phyloP scores from a whole-genome alignment of 352 stramenopile genomes.

The Globisporangium emineosum region DNA sequence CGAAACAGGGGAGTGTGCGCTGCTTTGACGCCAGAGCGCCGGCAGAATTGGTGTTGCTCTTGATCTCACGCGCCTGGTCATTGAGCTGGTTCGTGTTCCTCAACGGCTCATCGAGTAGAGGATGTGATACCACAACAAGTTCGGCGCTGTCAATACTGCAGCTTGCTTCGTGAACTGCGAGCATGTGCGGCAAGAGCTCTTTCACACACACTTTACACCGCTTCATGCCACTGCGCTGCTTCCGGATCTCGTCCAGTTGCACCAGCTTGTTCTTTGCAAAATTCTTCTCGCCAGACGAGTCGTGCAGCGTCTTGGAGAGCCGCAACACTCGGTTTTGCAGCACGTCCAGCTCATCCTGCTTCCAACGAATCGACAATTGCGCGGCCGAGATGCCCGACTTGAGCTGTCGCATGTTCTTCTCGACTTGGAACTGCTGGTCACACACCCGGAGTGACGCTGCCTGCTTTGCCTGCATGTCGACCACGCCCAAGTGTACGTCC shows the following conservation, averaged over 20 bases:
- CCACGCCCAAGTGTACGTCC: slow-evolving; percentile 46
- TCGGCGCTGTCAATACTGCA: background rate
- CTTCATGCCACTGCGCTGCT: slow-evolving; percentile 22
- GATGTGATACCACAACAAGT: background rate
- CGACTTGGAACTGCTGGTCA: slow-evolving; percentile 53
- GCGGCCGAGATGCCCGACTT: slow-evolving; percentile 31
- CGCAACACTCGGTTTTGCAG: slow-evolving; percentile 45
- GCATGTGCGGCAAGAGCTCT: slow-evolving; percentile 29
- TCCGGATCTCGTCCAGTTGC: slow-evolving; percentile 35
- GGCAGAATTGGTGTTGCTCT: slow-evolving; percentile 1
- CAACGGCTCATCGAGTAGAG: slow-evolving; percentile 10
- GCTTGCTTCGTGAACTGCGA: slow-evolving; percentile 24
- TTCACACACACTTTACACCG: slow-evolving; percentile 33
- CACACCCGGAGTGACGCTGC: slow-evolving; percentile 39
- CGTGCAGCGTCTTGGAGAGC: slow-evolving; percentile 38
- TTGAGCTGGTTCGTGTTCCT: slow-evolving; percentile 22
- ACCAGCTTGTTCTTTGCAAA: slow-evolving; percentile 46
- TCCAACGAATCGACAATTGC: slow-evolving; percentile 45
- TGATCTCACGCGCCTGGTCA: slow-evolving; percentile 15
- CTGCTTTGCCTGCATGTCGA: slow-evolving; percentile 47
- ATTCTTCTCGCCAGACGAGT: slow-evolving; percentile 31
- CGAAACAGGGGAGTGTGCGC: slow-evolving; percentile 28
- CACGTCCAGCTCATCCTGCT: slow-evolving; percentile 40
- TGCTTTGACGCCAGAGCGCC: background rate
- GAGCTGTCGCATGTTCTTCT: slow-evolving; percentile 52